These are phyloP conservation scores for Pelargonium australe DNA, from an alignment of 441 rosid species.

Conservation along the genomic window DNA sequence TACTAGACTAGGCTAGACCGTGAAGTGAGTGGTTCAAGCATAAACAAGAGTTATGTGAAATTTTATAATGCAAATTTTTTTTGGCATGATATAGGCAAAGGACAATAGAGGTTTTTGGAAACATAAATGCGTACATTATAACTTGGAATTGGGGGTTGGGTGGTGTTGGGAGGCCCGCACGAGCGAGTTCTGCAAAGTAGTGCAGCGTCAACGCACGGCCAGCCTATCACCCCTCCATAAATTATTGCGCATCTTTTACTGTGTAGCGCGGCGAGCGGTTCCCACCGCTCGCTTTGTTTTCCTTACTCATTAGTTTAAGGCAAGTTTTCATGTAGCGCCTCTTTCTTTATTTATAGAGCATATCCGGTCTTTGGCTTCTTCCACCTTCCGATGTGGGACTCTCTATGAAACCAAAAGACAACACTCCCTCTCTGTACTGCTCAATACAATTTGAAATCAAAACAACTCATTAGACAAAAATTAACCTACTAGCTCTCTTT, in stretches of 20 bases:
- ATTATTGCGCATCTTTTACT: constrained; percentile 41
- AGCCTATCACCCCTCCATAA: constrained; percentile 83
- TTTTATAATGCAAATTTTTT: no score
- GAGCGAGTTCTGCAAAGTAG: constrained; percentile 71
- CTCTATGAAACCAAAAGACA: no score
- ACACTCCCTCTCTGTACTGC: no score
- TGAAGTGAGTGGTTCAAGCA: no score
- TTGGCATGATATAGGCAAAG: no score
- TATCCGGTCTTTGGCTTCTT: background rate
- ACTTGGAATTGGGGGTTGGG: constrained; percentile 8
- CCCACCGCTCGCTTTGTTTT: constrained; percentile 82
- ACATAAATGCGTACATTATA: no score
- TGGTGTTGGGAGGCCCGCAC: constrained; percentile 67
- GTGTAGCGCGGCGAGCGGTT: constrained; percentile 51
- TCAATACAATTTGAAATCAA: no score
- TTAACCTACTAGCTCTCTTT: no score
- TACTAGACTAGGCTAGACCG: no score
- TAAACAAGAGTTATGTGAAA: no score
- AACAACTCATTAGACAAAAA: no score
- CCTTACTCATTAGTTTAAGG: constrained; percentile 99
- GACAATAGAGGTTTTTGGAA: no score
- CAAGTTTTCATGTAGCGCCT: background rate
- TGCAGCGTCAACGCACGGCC: constrained; percentile 74
- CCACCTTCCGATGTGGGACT: constrained; percentile 2
- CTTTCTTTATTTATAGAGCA: background rate